Evolutionary conservation across 345 rosid genomes (phyloP), one percentile per base, ranked within the genome.

Genomic region (Camelina sativa): DNA sequence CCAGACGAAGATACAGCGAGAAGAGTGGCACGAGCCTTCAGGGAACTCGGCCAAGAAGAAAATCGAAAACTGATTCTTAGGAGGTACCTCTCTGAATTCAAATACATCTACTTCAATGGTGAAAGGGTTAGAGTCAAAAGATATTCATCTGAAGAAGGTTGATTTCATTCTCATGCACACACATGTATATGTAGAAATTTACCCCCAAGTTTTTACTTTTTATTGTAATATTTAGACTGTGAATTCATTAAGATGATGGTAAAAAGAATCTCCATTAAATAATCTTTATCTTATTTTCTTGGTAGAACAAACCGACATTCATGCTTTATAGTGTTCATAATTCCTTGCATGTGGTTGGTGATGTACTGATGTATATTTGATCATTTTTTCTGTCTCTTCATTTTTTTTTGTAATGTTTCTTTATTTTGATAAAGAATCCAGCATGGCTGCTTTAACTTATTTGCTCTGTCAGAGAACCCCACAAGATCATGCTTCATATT

Each of bases 61-160:
- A 87, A 86, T 66, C 79, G 40, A 37, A 78, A 84, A 73, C 64
- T 88, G 72, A 76, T 89, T 55, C 87, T 94, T 56, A 84, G 76
- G 65, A 86, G 79, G 76, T 86, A 88, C 81, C 82, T 76, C 62
- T 67, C 80, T 73, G 83, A 82, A 74, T 89, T 83, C 91, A 94
- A 91, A 81, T 94, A 84, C 69, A 68, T 87, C 16, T 90, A 89
- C 82, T 94, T 94, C 55, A 86, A 87, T 17, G 96, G 96, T 17
- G 97, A 94, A 76, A 78, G 93, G 47, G 89, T 88, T 71, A 85
- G 79, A 79, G 91, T 91, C 28, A 86, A 80, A 83, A 87, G 93
- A 82, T 72, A 76, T 41, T 40, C 51, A 15, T 78, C 85, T 56
- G 80, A 82, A 30, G 76, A 82, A 67, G 79, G 57, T 35, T 72